Base-by-base conservation (phyloP, 768 basidiomycete species). In the Mycena pura region DNA sequence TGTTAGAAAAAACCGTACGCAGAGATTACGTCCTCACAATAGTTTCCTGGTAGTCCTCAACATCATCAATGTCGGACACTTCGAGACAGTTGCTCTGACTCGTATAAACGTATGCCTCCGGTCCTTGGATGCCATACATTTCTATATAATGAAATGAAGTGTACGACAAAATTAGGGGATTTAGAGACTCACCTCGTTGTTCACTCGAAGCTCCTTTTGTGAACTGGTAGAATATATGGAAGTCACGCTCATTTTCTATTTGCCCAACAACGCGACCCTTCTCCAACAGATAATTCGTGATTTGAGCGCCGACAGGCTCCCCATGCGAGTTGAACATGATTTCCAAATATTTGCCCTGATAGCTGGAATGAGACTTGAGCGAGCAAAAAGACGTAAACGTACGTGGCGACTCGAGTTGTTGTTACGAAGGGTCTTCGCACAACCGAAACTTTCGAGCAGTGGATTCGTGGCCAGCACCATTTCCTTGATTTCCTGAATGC, bases 381-480 rank as follows among this genome's bases (percentile, higher is more conserved):
- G 38, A 45, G 32, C 22, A 52, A 22, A 56, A 41, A 51, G 32
- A 21, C 11, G 46, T 22, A 5, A 32, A 80, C 95, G 73, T 76
- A 96, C 95, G 85, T 99, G 96, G 65, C 96, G 89, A 86, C 92
- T 95, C 6, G 95, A 97, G 74, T 99, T 99, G 76, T 99, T 98
- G 74, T 99, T 99, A 54, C 97, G 88, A 62, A 99, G 84, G 9
- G 97, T 99, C 80, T 99, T 99, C 17, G 97, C 97, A 76, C 97
- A 99, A 28, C 97, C 97, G 67, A 99, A 99, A 76, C 94, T 96
- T 77, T 99, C 97, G 63, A 99, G 79, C 40, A 99, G 76, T 17
- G 97, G 97, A 73, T 99, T 99, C 8, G 97, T 99, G 10, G 97
- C 97, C 46, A 99, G 81, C 17, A 99, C 97, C 97, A 99, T 99